Evolutionary conservation across 345 rosid species (phyloP), one percentile per base, ranked within the genome.

Genomic region (Populus davidiana): DNA sequence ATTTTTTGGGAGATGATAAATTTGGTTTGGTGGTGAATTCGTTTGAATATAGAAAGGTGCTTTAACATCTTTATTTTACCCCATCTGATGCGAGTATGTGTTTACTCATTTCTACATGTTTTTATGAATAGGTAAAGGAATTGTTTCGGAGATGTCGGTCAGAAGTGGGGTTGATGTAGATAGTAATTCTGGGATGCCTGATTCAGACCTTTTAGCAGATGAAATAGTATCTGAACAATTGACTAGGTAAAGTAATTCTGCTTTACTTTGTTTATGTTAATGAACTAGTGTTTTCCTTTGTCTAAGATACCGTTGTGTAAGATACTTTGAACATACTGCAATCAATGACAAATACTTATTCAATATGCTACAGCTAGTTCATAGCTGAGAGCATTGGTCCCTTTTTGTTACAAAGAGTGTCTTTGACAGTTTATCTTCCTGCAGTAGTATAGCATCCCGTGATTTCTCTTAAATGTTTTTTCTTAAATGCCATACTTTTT

Each of bases 211-310:
- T 82, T 82, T 92, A 70, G 29, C 67, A n/a, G 99, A 95, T 90
- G 99, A 95, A 81, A 87, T 95, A 74, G 94, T 95, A 71, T 90
- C 89, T 36, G 98, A 95, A 75, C 99, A 95, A 66, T 85, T 95
- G 75, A 95, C 99, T 74, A 91, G 98, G 99, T 93, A 77, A 67
- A 66, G 62, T 72, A 11, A 38, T 14, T 52, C 29, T 13, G 31
- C 56, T 13, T 64, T 39, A 71, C 33, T 39, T 64, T 23, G 10
- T 39, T 6, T 39, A 39, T 39, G 8, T 39, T 39, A 7, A 1
- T 6, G 43, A 39, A 39, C 43, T 39, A 39, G 8, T 8, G 10
- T 39, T 39, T 47, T 13, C 44, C 44, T 10, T 41, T 10, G 44
- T 41, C 14, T 41, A 41, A 2, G 44, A 41, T 41, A 41, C 14